Percentiles rank a stretch among this genome's conserved stretches.
Evolutionary conservation across 208 protist species (phyloP).

Genomic region (Zelonia costaricensis): DNA sequence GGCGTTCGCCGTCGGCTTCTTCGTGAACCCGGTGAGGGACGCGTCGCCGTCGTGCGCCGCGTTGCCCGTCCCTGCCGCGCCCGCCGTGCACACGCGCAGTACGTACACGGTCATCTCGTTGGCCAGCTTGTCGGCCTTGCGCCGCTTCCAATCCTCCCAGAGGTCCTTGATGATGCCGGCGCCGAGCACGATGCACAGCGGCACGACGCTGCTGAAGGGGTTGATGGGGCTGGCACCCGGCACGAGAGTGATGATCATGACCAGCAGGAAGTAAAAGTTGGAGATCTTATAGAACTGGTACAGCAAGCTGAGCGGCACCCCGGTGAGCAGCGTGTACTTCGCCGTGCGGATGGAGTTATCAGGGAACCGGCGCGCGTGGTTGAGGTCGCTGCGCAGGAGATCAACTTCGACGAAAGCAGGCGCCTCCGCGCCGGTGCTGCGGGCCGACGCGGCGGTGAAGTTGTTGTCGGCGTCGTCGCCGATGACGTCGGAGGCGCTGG

Average conservation of each 20-base stretch:
- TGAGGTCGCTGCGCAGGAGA: constrained; percentile 53
- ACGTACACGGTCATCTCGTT: constrained; percentile 58
- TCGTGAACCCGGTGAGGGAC: too few species aligned
- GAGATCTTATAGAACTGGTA: constrained; percentile 91
- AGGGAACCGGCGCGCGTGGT: constrained; percentile 40
- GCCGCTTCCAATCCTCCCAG: constrained; percentile 84
- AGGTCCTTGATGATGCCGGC: constrained; percentile 87
- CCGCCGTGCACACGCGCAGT: constrained; percentile 35
- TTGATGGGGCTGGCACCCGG: constrained; percentile 86
- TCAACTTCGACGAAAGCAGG: constrained; percentile 50
- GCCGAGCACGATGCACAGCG: constrained; percentile 85
- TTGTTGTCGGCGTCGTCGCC: constrained; percentile 25
- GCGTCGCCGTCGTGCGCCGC: too few species aligned
- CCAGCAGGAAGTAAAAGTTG: constrained; percentile 95
- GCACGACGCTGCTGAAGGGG: constrained; percentile 86
- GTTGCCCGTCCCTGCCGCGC: too few species aligned
- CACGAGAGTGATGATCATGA: constrained; percentile 87
- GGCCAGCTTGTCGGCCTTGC: constrained; percentile 52
- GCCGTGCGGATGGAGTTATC: constrained; percentile 70
- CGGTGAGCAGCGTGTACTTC: constrained; percentile 63
- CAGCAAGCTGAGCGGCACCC: constrained; percentile 69
- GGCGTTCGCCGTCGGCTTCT: too few species aligned
- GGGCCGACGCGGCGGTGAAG: constrained; percentile 4
- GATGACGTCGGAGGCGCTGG: constrained; percentile 8
- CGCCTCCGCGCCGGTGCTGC: constrained; percentile 10